These are phyloP conservation scores for Aureobasidium mangrovei DNA, from an alignment of 2,329 filamentous ascomycete species.

Conservation along the genomic window DNA sequence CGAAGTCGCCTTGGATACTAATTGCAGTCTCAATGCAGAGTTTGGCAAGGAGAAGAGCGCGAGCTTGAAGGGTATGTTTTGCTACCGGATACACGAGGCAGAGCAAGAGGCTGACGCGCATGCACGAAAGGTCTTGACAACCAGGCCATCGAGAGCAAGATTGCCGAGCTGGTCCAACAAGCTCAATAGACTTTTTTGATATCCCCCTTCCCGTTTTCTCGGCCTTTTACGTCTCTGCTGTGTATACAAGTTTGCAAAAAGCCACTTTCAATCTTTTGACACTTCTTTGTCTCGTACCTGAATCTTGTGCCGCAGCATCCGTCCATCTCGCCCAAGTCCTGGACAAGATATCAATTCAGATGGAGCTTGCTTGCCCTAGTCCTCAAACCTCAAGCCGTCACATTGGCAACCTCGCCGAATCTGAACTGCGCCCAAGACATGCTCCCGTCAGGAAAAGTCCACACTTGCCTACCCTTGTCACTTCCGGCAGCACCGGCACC, in stretches of 20 bases:
- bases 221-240: neutral
- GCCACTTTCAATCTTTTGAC: no score
- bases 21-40: constrained; percentile 34
- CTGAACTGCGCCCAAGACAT: constrained; percentile 30
- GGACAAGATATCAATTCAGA: neutral
- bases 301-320: no score
- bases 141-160: constrained; percentile 60
- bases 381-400: constrained; percentile 13
- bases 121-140: constrained; percentile 50
- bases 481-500: constrained; percentile 28
- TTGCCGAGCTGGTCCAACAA: constrained; percentile 53
- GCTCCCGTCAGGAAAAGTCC: constrained; percentile 28
- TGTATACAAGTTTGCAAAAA: neutral
- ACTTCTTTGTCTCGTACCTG: no score
- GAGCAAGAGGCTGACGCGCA: constrained; percentile 14
- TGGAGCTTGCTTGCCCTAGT: neutral
- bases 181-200: constrained; percentile 14
- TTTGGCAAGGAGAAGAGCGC: constrained; percentile 61
- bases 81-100: neutral
- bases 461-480: constrained; percentile 25
- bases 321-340: no score
- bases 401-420: constrained; percentile 22
- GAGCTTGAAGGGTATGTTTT: constrained; percentile 47
- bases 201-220: neutral
- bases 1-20: neutral